A percentile compares a stretch with the other conserved stretches of the same genome.
phyloP scores from a whole-genome alignment of 768 basidiomycete genomes.

The Tricholoma furcatifolium region DNA sequence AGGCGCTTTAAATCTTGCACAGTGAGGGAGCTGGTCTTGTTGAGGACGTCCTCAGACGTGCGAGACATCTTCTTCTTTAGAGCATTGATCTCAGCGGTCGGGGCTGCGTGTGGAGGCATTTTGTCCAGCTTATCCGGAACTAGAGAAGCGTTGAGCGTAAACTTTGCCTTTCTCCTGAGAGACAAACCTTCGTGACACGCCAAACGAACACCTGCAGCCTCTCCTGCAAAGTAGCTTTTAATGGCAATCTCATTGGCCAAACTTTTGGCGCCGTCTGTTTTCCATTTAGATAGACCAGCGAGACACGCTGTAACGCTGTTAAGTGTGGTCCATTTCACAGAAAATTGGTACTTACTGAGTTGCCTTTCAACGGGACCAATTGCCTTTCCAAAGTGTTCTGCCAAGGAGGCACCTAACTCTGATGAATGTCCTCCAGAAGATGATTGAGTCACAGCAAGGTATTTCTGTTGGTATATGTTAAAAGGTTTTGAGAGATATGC shows the following conservation, averaged over 20 bases:
- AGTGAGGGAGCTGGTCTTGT: constrained; percentile 70
- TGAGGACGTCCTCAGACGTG: constrained; percentile 65
- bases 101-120: constrained; percentile 56
- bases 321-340: neutral
- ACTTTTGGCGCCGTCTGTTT: constrained; percentile 78
- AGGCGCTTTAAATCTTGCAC: constrained; percentile 83
- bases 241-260: constrained; percentile 85
- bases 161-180: neutral
- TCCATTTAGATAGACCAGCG: constrained; percentile 55
- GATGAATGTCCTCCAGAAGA: constrained; percentile 69
- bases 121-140: constrained; percentile 61
- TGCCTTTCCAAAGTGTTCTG: constrained; percentile 80
- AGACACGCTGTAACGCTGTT: constrained; percentile 44
- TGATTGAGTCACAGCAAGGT: constrained; percentile 75
- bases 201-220: constrained; percentile 77
- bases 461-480: constrained; percentile 56
- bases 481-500: neutral
- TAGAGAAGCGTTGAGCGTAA: constrained; percentile 20
- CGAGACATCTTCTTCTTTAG: constrained; percentile 68
- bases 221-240: constrained; percentile 88
- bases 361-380: constrained; percentile 78
- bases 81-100: constrained; percentile 58
- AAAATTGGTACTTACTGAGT: constrained; percentile 49
- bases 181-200: constrained; percentile 61
- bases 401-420: constrained; percentile 90